These are phyloP conservation scores for Cicer yamashitae DNA, from an alignment of 306 rosid genomes.

Conservation along the genomic window DNA sequence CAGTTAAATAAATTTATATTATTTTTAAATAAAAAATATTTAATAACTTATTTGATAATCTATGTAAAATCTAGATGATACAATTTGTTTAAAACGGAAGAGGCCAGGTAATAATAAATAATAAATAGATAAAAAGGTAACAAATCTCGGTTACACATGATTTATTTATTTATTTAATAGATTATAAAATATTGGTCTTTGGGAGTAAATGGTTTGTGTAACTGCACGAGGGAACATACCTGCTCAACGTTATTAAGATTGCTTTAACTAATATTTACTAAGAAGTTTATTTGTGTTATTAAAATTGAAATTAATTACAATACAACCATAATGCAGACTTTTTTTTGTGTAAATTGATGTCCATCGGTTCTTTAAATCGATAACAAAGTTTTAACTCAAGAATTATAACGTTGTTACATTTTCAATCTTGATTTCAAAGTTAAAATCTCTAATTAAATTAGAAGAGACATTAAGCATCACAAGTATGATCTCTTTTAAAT, in stretches of 20 bases:
- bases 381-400: too few relatives aligned
- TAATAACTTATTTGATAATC: background rate
- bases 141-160: background rate
- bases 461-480: too few relatives aligned
- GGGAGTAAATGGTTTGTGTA: slow-evolving; percentile 18
- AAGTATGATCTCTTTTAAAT: too few relatives aligned
- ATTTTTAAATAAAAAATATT: background rate
- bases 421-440: too few relatives aligned
- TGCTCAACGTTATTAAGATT: background rate
- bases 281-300: background rate
- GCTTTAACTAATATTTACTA: slow-evolving; percentile 3
- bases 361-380: too few relatives aligned
- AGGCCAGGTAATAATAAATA: background rate
- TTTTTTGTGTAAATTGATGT: too few relatives aligned
- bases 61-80: background rate
- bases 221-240: slow-evolving; percentile 16
- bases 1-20: too few relatives aligned
- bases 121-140: background rate
- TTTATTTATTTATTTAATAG: background rate
- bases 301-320: too few relatives aligned
- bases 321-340: too few relatives aligned
- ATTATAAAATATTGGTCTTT: slow-evolving; percentile 19
- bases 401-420: too few relatives aligned
- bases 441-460: too few relatives aligned
- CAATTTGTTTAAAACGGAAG: background rate